Evolutionary conservation across 2,329 filamentous ascomycete species (phyloP).

Genomic region (Fusarium nisikadoi): DNA sequence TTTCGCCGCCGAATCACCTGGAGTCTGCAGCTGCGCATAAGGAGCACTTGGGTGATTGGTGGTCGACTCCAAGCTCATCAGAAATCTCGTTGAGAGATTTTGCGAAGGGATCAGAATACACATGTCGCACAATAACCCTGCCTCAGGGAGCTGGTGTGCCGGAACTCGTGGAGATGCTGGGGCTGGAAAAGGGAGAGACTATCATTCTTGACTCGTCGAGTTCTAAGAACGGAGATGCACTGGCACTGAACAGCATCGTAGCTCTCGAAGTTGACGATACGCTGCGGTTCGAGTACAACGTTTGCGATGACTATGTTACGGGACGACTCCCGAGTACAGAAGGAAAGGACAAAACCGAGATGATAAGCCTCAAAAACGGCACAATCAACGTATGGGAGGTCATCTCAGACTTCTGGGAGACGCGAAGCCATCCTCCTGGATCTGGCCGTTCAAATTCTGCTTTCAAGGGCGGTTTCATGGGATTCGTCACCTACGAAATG

Average conservation of each 20-base stretch:
- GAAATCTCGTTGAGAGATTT: conserved; percentile 20
- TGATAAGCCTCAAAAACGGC: conserved; percentile 40
- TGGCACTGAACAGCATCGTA: conserved; percentile 76
- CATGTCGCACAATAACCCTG: conserved; percentile 56
- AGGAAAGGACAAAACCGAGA: conserved; percentile 11
- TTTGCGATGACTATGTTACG: conserved; percentile 55
- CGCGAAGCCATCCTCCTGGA: conserved; percentile 41
- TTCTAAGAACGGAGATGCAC: conserved; percentile 55
- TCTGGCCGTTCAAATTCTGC: conserved; percentile 50
- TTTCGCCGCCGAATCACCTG: conserved; percentile 41
- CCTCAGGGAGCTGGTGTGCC: conserved; percentile 60
- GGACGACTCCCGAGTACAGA: conserved; percentile 41
- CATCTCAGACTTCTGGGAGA: conserved; percentile 57
- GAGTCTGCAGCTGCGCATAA: conserved; percentile 35
- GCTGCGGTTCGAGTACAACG: conserved; percentile 66
- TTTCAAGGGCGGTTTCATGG: conserved; percentile 87
- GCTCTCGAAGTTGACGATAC: conserved; percentile 71
- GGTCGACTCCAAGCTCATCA: not conserved
- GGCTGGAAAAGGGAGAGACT: conserved; percentile 54
- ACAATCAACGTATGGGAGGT: conserved; percentile 61
- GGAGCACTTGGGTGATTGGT: conserved; percentile 19
- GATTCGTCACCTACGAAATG: conserved; percentile 86
- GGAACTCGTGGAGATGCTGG: conserved; percentile 65
- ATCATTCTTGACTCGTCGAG: conserved; percentile 71
- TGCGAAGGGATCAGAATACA: conserved; percentile 46